Percentiles rank a stretch among this genome's conserved stretches.
Evolutionary conservation across 2,329 filamentous ascomycete species (phyloP).

Genomic region (Neoascochyta sp.): DNA sequence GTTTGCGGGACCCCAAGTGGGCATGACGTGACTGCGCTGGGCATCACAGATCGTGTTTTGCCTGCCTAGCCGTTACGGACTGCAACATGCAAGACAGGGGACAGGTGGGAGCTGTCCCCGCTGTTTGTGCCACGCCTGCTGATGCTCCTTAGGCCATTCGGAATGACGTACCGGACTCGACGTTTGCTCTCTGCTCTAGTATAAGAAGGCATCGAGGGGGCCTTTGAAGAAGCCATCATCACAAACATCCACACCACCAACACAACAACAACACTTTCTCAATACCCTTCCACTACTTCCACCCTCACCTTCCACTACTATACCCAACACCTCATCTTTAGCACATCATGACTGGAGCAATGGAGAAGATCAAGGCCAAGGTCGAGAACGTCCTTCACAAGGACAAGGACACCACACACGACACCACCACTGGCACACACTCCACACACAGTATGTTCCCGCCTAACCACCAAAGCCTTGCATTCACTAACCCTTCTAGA

Average conservation of each 20-base stretch:
- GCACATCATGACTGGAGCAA: constrained; percentile 27
- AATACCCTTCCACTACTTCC: constrained; percentile 2
- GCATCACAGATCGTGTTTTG: constrained; percentile 12
- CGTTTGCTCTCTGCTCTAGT: too few relatives aligned
- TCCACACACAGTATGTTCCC: constrained; percentile 14
- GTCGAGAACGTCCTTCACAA: constrained; percentile 38
- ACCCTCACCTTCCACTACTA: constrained; percentile 3
- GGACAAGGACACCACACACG: constrained; percentile 26
- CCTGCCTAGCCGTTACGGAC: constrained; percentile 9
- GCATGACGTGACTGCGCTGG: constrained; percentile 14
- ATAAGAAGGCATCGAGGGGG: constrained; percentile 10
- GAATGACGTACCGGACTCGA: too few relatives aligned
- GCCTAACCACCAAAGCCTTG: too few relatives aligned
- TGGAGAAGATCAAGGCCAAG: constrained; percentile 40
- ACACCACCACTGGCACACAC: constrained; percentile 7
- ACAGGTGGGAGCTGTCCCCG: constrained; percentile 10
- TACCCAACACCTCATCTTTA: constrained; percentile 9
- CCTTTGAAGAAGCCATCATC: constrained; percentile 3
- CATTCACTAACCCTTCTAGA: constrained; percentile 10
- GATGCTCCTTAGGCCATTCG: too few relatives aligned
- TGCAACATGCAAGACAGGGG: too few relatives aligned
- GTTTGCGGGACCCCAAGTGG: constrained; percentile 2
- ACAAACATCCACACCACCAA: constrained; percentile 11
- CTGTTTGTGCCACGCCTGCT: constrained; percentile 18
- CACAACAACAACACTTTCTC: constrained; percentile 5